Evolutionary conservation across 2,329 filamentous ascomycete genomes (phyloP), one percentile per base, ranked within the genome.

Genomic region (Aspergillus pseudoviridinutans): DNA sequence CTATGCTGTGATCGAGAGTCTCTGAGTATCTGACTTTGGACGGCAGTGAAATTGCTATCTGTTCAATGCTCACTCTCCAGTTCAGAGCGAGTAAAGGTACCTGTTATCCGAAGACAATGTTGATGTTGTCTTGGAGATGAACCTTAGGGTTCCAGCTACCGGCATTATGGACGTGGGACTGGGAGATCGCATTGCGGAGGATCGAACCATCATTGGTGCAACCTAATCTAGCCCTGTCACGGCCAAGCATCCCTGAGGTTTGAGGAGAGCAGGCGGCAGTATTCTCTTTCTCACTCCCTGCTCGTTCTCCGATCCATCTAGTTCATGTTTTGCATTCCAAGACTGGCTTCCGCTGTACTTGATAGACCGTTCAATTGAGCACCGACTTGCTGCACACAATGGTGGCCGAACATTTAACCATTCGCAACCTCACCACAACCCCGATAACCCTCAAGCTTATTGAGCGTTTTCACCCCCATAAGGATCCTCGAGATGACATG

Each of bases 381-480:
- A 17, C 32, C 4, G 14, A n/a, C 32, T 17, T 17, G 44, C 12
- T 14, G 44, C 44, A 27, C 24, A 46, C 8, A 27, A 76, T 78
- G 75, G 72, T 71, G 50, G 74, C 73, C 44, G 68, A 76, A 56
- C 58, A 68, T 32, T 78, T 96, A 64, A 89, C 84, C 4, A 84
- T 97, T 67, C 91, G 92, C 67, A 97, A 97, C 74, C 79, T 96
- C 63, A 93, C 90, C 49, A 80, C 84, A 57, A 87, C 84, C 51
- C 81, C 86, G n/a, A 79, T 96, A 55, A 84, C 87, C 64, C 82
- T 97, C 66, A 87, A 86, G 72, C 74, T 80, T 58, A 79, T 93
- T 58, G 89, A 95, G 77, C 87, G 88, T 64, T 92, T 92, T 71
- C 83, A 86, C 64, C 81, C 78, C 50, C 79, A 75, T 54, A 77